Conservation (phyloP, 805 yeast genomes). For the Yamadazyma olivae region DNA sequence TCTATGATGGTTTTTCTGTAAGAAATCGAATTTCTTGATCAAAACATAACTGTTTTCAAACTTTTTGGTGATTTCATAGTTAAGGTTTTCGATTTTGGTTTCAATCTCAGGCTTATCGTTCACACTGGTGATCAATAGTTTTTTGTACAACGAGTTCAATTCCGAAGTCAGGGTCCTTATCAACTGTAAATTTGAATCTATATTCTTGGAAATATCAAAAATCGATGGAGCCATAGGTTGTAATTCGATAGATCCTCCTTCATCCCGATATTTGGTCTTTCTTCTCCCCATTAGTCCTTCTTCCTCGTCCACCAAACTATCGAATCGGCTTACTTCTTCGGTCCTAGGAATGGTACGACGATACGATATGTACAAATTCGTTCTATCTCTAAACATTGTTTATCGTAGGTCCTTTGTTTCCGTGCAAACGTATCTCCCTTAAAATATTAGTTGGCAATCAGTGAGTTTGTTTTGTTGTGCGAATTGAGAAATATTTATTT, state of each 20-base stretch:
- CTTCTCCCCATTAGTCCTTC: constrained; percentile 50
- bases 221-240: constrained; percentile 74
- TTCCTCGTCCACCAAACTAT: constrained; percentile 49
- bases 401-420: not conserved
- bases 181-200: constrained; percentile 58
- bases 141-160: constrained; percentile 70
- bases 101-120: constrained; percentile 78
- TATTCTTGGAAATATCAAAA: constrained; percentile 66
- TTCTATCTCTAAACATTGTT: constrained; percentile 88
- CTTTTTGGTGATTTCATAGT: constrained; percentile 67
- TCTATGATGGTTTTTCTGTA: constrained; percentile 40
- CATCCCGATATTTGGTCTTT: constrained; percentile 21
- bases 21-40: constrained; percentile 60
- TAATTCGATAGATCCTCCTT: constrained; percentile 39
- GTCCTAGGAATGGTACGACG: constrained; percentile 82
- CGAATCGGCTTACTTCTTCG: constrained; percentile 31
- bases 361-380: constrained; percentile 86
- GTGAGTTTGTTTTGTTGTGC: too few relatives aligned
- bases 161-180: constrained; percentile 55
- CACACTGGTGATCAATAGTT: constrained; percentile 83
- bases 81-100: constrained; percentile 71
- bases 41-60: constrained; percentile 78
- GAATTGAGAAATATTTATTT: too few relatives aligned
- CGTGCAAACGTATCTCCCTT: too few relatives aligned
- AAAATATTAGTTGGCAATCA: not conserved